Evolutionary conservation across 306 rosid genomes (phyloP).

Genomic region (Lathyrus sativus): DNA sequence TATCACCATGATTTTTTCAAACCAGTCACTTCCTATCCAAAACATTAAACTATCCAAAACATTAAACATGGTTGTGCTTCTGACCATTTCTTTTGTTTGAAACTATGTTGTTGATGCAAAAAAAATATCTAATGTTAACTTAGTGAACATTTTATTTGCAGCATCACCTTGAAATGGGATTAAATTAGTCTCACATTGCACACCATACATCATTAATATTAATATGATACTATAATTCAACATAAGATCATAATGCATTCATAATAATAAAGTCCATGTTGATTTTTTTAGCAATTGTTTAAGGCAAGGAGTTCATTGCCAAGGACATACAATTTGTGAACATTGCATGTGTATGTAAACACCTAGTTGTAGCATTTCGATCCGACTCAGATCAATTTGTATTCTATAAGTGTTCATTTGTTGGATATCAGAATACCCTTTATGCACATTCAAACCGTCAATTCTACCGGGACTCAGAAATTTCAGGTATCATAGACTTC

Average conservation of each 20-base stretch:
- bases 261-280: conserved; percentile 25
- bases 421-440: conserved; percentile 72
- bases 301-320: conserved; percentile 85
- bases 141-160: conserved; percentile 2
- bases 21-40: no score
- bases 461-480: conserved; percentile 81
- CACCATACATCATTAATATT: no score
- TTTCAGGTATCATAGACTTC: no score
- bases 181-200: no score
- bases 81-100: background rate
- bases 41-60: no score
- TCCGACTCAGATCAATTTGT: conserved; percentile 81
- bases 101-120: background rate
- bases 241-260: conserved; percentile 13
- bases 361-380: conserved; percentile 87
- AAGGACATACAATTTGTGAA: conserved; percentile 70
- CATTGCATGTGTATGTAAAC: conserved; percentile 77
- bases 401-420: conserved; percentile 64
- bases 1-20: no score
- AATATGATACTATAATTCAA: background rate
- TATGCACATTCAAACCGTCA: conserved; percentile 91
- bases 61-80: no score
- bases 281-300: conserved; percentile 54
- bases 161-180: no score
- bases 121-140: background rate